A percentile compares a stretch with the other conserved stretches of the same genome.
Evolutionary conservation across 83 land plant genomes (phyloP).

Genomic region (Thuja plicata): DNA sequence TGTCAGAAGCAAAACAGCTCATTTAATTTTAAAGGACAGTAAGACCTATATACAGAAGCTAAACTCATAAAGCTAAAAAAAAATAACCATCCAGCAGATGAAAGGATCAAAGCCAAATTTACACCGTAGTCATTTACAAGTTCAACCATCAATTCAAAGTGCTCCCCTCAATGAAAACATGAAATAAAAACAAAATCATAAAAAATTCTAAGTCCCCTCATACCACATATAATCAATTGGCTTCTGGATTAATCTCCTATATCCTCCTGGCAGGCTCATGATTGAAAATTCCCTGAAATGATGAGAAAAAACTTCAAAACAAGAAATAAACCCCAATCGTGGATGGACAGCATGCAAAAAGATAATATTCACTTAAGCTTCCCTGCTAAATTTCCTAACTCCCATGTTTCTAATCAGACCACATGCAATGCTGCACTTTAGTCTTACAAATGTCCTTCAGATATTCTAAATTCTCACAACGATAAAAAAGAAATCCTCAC

Average conservation of each 20-base stretch:
- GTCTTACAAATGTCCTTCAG: neutral
- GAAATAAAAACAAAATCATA: neutral
- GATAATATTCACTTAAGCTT: neutral
- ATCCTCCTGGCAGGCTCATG: conserved; percentile 73
- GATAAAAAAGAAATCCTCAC: neutral
- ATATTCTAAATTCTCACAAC: neutral
- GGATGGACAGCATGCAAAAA: neutral
- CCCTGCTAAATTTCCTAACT: neutral
- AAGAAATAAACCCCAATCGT: conserved; percentile 6
- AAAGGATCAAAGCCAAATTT: neutral
- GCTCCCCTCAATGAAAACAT: conserved; percentile 8
- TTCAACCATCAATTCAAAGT: neutral
- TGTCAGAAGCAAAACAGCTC: neutral
- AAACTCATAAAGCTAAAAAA: neutral
- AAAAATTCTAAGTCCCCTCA: neutral
- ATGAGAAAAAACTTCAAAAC: neutral
- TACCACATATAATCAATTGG: conserved; percentile 83
- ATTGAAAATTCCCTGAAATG: conserved; percentile 82
- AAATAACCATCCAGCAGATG: neutral
- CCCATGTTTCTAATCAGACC: neutral
- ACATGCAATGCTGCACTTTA: neutral
- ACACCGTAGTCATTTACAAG: neutral
- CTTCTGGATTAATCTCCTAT: conserved; percentile 76
- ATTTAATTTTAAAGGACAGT: neutral
- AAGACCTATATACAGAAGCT: neutral